phyloP scores from a whole-genome alignment of 805 yeast genomes.

The Hanseniaspora occidentalis region DNA sequence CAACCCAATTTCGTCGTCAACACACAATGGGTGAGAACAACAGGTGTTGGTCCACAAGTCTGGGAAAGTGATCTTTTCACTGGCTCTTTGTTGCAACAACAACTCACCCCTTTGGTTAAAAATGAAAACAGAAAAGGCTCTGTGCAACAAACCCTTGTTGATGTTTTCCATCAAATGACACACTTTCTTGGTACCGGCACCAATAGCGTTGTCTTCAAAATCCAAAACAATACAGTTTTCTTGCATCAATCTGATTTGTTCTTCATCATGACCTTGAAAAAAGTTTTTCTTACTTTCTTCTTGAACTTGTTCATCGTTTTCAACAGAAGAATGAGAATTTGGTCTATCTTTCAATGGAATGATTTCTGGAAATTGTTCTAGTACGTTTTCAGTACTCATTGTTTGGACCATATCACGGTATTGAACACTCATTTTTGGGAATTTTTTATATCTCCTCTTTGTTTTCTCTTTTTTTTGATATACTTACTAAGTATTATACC shows the following conservation, averaged over 20 bases:
- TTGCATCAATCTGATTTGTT: constrained; percentile 90
- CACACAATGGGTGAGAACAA: constrained; percentile 93
- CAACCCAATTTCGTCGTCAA: constrained; percentile 66
- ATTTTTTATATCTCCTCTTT: neutral
- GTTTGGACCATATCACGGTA: constrained; percentile 5
- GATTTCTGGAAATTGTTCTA: constrained; percentile 49
- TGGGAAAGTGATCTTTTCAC: constrained; percentile 93
- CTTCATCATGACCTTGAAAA: constrained; percentile 82
- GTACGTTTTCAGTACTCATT: constrained; percentile 6
- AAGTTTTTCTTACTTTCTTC: constrained; percentile 5
- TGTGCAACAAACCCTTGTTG: constrained; percentile 73
- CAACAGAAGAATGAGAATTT: constrained; percentile 36
- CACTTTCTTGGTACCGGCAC: constrained; percentile 86
- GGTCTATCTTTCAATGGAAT: constrained; percentile 49
- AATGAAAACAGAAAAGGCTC: constrained; percentile 93
- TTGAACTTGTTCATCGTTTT: neutral
- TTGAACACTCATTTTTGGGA: constrained; percentile 1
- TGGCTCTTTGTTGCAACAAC: constrained; percentile 88
- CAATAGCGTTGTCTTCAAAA: constrained; percentile 74
- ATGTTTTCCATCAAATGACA: constrained; percentile 86
- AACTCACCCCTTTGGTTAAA: constrained; percentile 69
- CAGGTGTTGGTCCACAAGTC: constrained; percentile 98
- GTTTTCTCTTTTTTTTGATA: neutral
- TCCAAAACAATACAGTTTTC: constrained; percentile 92
- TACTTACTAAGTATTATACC: neutral